Evolutionary conservation across 192 early-diverging fungal species (phyloP).

Genomic region (Diversispora epigaea): DNA sequence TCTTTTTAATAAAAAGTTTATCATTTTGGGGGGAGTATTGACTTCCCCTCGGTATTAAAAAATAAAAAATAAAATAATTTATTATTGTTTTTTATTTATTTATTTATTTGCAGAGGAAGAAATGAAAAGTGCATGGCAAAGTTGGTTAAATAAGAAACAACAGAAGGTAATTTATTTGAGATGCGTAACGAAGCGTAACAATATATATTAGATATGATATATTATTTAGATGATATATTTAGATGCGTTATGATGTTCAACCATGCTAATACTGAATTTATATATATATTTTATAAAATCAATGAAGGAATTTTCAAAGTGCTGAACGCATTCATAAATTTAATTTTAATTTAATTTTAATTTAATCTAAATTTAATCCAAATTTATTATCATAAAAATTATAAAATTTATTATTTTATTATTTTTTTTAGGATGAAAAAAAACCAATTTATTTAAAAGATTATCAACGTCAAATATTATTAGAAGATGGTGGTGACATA

Average conservation of each 20-base stretch:
- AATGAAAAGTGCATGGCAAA: conserved; percentile 55
- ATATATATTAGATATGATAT: too few species aligned
- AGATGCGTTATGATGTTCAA: too few species aligned
- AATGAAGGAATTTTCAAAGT: too few species aligned
- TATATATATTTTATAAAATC: too few species aligned
- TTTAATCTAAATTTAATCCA: background rate
- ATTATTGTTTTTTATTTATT: background rate
- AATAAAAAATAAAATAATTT: too few species aligned
- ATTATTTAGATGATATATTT: too few species aligned
- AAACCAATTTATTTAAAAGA: conserved; percentile 83
- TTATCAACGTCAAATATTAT: conserved; percentile 77
- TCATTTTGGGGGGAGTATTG: too few species aligned
- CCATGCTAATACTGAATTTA: too few species aligned
- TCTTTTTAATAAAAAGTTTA: too few species aligned
- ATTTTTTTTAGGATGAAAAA: conserved; percentile 21
- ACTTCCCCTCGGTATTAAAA: background rate
- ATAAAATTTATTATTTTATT: background rate
- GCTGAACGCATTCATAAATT: too few species aligned
- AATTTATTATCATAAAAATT: background rate
- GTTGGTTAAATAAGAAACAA: conserved; percentile 69
- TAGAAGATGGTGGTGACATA: conserved; percentile 59
- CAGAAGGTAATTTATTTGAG: conserved; percentile 38
- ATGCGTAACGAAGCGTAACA: too few species aligned
- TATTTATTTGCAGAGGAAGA: conserved; percentile 45
- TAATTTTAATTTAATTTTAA: background rate